A percentile compares a stretch with the other conserved stretches of the same genome.
Evolutionary conservation across 192 early-diverging fungal genomes (phyloP).

Genomic region (Umbelopsis sp.): DNA sequence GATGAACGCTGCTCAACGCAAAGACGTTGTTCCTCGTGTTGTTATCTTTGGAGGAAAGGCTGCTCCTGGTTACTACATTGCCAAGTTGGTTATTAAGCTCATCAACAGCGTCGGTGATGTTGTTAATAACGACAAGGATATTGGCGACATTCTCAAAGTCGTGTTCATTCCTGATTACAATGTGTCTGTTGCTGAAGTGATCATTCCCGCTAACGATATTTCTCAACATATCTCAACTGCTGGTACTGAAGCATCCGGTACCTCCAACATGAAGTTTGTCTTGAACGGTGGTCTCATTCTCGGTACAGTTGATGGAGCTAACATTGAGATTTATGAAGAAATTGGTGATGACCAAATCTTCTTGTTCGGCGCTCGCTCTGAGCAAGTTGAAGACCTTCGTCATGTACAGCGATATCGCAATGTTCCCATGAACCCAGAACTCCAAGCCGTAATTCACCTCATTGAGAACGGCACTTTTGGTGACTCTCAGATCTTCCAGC

Average conservation of each 20-base stretch:
- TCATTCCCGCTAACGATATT: constrained; percentile 97
- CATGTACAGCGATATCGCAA: constrained; percentile 85
- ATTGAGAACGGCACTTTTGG: constrained; percentile 79
- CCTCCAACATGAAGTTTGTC: constrained; percentile 99
- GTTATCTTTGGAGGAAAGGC: constrained; percentile 97
- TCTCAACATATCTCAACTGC: constrained; percentile 99
- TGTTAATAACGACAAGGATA: constrained; percentile 85
- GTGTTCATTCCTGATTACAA: constrained; percentile 99
- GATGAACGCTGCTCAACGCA: constrained; percentile 69
- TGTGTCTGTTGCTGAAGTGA: constrained; percentile 94
- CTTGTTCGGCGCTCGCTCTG: constrained; percentile 91
- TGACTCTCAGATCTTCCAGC: constrained; percentile 75
- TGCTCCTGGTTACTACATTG: constrained; percentile 98
- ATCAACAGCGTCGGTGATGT: constrained; percentile 92
- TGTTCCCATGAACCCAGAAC: constrained; percentile 74
- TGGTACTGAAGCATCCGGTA: constrained; percentile 98
- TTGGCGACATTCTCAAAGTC: constrained; percentile 87
- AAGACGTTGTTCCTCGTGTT: constrained; percentile 77
- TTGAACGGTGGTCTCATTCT: constrained; percentile 98
- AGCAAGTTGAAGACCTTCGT: constrained; percentile 93
- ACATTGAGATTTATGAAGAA: constrained; percentile 98
- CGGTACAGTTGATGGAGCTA: constrained; percentile 97
- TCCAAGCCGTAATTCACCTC: constrained; percentile 78
- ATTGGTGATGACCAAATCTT: constrained; percentile 98
- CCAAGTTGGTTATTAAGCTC: constrained; percentile 98